phyloP scores from a whole-genome alignment of 1,139 yeast species.

The Nadsonia starkeyi-henricii region DNA sequence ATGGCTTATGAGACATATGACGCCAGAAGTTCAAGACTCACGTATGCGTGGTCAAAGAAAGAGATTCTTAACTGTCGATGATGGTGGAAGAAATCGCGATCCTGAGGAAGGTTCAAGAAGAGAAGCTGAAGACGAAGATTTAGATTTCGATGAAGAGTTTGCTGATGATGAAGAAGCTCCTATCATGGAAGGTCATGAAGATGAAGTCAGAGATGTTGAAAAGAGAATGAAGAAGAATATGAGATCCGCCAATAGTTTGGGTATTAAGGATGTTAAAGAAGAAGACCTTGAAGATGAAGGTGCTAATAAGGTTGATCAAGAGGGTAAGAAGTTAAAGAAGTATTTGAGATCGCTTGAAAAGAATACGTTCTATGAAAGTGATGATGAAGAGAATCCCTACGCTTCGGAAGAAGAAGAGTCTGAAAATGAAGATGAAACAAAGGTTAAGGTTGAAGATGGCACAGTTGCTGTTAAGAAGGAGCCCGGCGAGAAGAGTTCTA shows the following conservation, averaged over 20 bases:
- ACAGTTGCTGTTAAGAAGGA: constrained; percentile 7
- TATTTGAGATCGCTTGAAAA: constrained; percentile 79
- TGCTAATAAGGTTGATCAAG: constrained; percentile 73
- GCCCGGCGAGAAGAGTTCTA: constrained; percentile 3
- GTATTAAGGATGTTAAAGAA: constrained; percentile 28
- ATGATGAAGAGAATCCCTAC: constrained; percentile 77
- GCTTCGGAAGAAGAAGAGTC: constrained; percentile 45
- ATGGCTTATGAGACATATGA: constrained; percentile 91
- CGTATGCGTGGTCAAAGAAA: constrained; percentile 14
- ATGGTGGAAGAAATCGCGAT: constrained; percentile 16
- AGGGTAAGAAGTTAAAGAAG: constrained; percentile 74
- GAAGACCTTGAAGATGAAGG: constrained; percentile 48
- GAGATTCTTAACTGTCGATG: constrained; percentile 49
- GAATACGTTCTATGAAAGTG: constrained; percentile 80
- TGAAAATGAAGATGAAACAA: constrained; percentile 17
- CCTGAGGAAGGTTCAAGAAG: constrained; percentile 22
- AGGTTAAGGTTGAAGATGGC: constrained; percentile 14
- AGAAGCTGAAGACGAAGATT: constrained; percentile 78
- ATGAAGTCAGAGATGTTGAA: constrained; percentile 84
- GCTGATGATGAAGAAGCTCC: constrained; percentile 99
- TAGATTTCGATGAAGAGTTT: constrained; percentile 92
- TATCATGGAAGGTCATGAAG: constrained; percentile 91
- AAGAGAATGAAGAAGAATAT: constrained; percentile 79
- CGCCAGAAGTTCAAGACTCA: constrained; percentile 34
- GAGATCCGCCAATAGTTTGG: constrained; percentile 68